Percentiles rank a stretch among this genome's conserved stretches.
Conservation (phyloP, 805 yeast genomes). For the Millerozyma acaciae region DNA sequence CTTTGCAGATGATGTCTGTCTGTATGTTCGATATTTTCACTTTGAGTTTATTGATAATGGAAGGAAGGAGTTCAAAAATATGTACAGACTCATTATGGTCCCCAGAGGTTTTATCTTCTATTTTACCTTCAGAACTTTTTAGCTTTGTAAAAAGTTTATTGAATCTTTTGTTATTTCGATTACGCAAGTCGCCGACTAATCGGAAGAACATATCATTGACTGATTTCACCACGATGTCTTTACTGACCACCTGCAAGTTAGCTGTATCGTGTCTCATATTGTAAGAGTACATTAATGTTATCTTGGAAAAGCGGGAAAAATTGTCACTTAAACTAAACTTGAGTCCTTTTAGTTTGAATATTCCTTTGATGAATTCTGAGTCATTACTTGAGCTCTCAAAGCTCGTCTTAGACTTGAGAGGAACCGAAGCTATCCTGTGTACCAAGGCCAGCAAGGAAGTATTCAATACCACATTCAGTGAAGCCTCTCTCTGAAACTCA, state of each 20-base stretch:
- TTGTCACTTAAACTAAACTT: slow-evolving; percentile 31
- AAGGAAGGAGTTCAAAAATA: slow-evolving; percentile 31
- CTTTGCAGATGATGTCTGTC: slow-evolving; percentile 37
- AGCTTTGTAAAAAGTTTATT: slow-evolving; percentile 20
- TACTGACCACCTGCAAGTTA: slow-evolving; percentile 21
- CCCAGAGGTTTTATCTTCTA: slow-evolving; percentile 4
- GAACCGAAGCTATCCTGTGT: slow-evolving; percentile 25
- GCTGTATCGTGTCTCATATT: slow-evolving; percentile 19
- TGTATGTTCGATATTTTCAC: slow-evolving; percentile 24
- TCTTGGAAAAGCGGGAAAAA: slow-evolving; percentile 20
- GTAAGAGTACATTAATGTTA: slow-evolving; percentile 23
- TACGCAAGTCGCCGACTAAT: slow-evolving; percentile 28
- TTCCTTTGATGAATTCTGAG: slow-evolving; percentile 12
- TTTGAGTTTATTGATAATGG: slow-evolving; percentile 21
- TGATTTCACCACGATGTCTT: slow-evolving; percentile 26
- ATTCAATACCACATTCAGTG: slow-evolving; percentile 19
- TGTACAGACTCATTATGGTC: slow-evolving; percentile 13
- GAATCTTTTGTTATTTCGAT: slow-evolving; percentile 21
- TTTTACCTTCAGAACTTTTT: slow-evolving; percentile 3
- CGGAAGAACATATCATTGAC: slow-evolving; percentile 36
- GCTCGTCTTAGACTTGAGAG: slow-evolving; percentile 13
- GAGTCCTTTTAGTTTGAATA: slow-evolving; percentile 28
- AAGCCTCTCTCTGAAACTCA: slow-evolving; percentile 22
- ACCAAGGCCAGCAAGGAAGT: slow-evolving; percentile 15
- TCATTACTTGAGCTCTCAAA: too few relatives aligned